Evolutionary conservation across 2,329 filamentous ascomycete species (phyloP).

Genomic region (Pestalotiopsis fici): DNA sequence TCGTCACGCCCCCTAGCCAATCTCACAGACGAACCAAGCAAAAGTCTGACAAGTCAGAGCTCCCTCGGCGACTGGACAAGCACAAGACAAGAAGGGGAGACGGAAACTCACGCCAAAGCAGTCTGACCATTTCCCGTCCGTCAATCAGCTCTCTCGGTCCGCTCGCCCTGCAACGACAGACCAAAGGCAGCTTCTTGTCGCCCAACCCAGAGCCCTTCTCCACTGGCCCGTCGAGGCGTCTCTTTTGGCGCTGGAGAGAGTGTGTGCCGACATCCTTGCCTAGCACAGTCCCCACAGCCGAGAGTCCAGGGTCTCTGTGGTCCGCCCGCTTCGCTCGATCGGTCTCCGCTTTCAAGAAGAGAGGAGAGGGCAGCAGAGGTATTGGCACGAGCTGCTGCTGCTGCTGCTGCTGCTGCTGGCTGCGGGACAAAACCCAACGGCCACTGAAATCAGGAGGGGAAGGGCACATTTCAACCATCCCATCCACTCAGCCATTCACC

Average conservation of each 20-base stretch:
- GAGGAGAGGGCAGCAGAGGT: neutral
- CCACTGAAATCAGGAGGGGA: constrained; percentile 1
- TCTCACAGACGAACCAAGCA: neutral
- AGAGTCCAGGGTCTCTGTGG: neutral
- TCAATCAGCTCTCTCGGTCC: constrained; percentile 3
- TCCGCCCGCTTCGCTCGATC: neutral
- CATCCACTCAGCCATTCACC: neutral
- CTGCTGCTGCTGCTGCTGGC: neutral
- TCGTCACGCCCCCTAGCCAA: neutral
- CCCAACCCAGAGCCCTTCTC: neutral
- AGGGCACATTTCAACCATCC: too few relatives aligned
- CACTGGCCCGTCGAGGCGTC: constrained; percentile 4
- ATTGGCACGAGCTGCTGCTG: neutral
- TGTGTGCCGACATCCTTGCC: constrained; percentile 6
- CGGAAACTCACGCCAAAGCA: neutral
- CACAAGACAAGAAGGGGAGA: neutral
- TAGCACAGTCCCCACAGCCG: neutral
- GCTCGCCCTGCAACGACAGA: neutral
- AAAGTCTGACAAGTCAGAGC: neutral
- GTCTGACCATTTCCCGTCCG: neutral
- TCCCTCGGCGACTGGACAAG: neutral
- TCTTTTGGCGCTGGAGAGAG: constrained; percentile 2
- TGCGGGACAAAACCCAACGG: constrained; percentile 7
- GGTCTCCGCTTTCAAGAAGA: neutral
- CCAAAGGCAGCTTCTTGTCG: neutral